Evolutionary conservation across 331 rosid species (phyloP).

Genomic region (Quercus lobata): DNA sequence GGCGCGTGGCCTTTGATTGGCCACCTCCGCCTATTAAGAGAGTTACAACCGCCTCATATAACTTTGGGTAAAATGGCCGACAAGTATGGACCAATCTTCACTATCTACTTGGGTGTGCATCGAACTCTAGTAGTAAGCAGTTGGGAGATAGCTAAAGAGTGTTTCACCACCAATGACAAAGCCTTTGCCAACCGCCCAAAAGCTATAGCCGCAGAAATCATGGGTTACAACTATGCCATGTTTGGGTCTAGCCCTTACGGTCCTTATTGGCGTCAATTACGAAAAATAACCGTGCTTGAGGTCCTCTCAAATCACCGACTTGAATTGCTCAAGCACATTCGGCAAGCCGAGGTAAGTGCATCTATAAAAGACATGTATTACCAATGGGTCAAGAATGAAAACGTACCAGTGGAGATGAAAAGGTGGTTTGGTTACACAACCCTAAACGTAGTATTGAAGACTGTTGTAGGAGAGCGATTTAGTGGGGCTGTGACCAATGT

Average conservation of each 20-base stretch:
- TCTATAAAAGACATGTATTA: background rate
- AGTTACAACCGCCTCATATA: constrained; percentile 9
- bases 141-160: constrained; percentile 35
- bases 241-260: constrained; percentile 19
- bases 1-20: constrained; percentile 54
- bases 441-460: background rate
- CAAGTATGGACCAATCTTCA: constrained; percentile 44
- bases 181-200: constrained; percentile 42
- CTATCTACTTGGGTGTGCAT: constrained; percentile 23
- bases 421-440: constrained; percentile 23
- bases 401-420: constrained; percentile 16
- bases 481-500: background rate
- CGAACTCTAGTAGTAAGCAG: constrained; percentile 21
- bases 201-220: background rate
- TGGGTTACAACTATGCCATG: constrained; percentile 24
- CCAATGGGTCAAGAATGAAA: background rate
- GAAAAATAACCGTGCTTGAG: background rate
- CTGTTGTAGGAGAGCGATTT: constrained; percentile 19
- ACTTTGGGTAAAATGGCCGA: constrained; percentile 36
- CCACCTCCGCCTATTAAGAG: constrained; percentile 29
- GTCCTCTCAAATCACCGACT: constrained; percentile 13
- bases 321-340: constrained; percentile 4
- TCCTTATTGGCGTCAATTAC: constrained; percentile 21
- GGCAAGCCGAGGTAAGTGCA: constrained; percentile 7
- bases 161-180: constrained; percentile 41